Evolutionary conservation across 1,284 basidiomycete species (phyloP).

Genomic region (Sphagnurus paluster): DNA sequence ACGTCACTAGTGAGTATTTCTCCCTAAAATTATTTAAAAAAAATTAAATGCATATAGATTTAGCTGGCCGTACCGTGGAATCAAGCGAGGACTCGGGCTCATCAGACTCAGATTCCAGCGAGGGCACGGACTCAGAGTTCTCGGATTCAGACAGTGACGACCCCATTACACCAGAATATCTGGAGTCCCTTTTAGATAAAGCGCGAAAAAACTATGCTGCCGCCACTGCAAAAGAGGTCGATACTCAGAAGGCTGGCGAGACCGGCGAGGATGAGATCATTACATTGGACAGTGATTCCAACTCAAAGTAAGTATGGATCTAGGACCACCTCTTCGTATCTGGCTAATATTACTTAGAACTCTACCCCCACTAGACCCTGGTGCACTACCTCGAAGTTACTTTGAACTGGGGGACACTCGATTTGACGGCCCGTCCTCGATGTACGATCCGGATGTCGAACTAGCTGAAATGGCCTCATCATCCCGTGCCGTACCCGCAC

Average conservation of each 20-base stretch:
- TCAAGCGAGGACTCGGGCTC: constrained; percentile 35
- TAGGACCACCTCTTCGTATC: constrained; percentile 9
- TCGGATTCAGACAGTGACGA: constrained; percentile 42
- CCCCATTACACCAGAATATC: constrained; percentile 55
- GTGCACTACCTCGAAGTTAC: constrained; percentile 60
- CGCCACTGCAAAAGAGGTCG: constrained; percentile 22
- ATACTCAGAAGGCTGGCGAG: constrained; percentile 20
- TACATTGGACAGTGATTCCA: constrained; percentile 35
- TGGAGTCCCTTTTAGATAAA: constrained; percentile 63
- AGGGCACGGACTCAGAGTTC: constrained; percentile 33
- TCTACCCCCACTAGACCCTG: constrained; percentile 67
- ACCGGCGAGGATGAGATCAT: constrained; percentile 47
- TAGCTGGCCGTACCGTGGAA: constrained; percentile 12
- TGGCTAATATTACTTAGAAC: constrained; percentile 42
- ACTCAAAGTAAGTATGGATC: constrained; percentile 32
- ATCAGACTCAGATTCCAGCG: constrained; percentile 35
- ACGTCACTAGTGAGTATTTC: constrained; percentile 31
- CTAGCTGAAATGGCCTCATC: constrained; percentile 47
- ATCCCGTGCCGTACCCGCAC: constrained; percentile 46
- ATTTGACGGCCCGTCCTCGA: constrained; percentile 42
- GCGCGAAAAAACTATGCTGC: constrained; percentile 52
- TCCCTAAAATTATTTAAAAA: neutral
- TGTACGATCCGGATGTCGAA: constrained; percentile 65
- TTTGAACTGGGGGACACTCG: constrained; percentile 49
- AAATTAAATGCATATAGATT: constrained; percentile 7